Percentiles rank a stretch among this genome's conserved stretches.
Evolutionary conservation across 345 rosid species (phyloP).

Genomic region (Lumnitzera littorea): DNA sequence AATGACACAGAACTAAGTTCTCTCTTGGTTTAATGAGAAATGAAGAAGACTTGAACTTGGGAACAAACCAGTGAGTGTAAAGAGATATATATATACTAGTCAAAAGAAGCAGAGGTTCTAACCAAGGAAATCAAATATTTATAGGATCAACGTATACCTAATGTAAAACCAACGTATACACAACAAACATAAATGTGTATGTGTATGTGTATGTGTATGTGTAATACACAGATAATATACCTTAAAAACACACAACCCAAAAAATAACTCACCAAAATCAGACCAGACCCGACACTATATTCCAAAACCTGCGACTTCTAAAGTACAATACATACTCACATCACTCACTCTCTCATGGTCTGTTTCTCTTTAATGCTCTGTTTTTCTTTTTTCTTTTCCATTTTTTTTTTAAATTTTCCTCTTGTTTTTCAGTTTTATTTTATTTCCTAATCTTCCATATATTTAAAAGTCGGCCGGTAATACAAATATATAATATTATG

Average conservation of each 20-base stretch:
- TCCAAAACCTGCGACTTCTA: slow-evolving; percentile 52
- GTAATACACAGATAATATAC: not conserved
- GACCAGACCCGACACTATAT: slow-evolving; percentile 61
- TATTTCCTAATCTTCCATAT: too few relatives aligned
- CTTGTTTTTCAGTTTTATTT: too few relatives aligned
- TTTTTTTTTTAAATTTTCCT: not conserved
- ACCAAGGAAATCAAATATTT: slow-evolving; percentile 14
- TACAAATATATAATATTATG: too few relatives aligned
- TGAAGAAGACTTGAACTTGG: too few relatives aligned
- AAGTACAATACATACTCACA: too few relatives aligned
- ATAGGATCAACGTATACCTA: not conserved
- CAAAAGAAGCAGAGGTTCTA: slow-evolving; percentile 9
- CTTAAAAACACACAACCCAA: slow-evolving; percentile 1
- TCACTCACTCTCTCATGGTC: not conserved
- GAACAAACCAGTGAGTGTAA: slow-evolving; percentile 7
- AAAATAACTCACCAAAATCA: slow-evolving; percentile 9
- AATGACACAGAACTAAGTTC: not conserved
- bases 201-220: not conserved
- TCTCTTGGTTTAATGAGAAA: too few relatives aligned
- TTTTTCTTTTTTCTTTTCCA: slow-evolving; percentile 2
- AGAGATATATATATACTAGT: slow-evolving; percentile 1
- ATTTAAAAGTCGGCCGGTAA: too few relatives aligned
- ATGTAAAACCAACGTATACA: too few relatives aligned
- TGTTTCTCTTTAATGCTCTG: not conserved
- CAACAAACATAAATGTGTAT: too few relatives aligned